Conservation (phyloP, 2,329 filamentous ascomycete genomes). For the Aspergillus clavatus region DNA sequence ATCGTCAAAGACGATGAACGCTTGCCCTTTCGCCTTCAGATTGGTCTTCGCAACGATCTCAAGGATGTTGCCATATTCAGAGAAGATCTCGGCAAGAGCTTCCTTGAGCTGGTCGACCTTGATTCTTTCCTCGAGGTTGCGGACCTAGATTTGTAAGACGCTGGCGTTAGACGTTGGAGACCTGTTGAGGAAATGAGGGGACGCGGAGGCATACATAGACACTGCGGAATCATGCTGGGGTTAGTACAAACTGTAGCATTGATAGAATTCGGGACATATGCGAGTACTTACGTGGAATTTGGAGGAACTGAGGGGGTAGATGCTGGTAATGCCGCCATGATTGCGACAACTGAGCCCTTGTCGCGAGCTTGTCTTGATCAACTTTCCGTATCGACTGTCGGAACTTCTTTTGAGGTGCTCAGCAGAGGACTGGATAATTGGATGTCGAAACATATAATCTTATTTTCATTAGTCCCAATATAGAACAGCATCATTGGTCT, state of each 20-base stretch:
- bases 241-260: conserved; percentile 7
- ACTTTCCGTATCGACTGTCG: background rate
- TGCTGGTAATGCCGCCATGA: conserved; percentile 35
- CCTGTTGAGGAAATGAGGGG: conserved; percentile 9
- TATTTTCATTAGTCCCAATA: rapidly evolving
- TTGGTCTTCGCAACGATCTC: conserved; percentile 87
- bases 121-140: conserved; percentile 88
- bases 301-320: conserved; percentile 28
- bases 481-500: conserved; percentile 39
- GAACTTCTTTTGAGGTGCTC: background rate
- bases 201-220: conserved; percentile 36
- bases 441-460: background rate
- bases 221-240: conserved; percentile 22
- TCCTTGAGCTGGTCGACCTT: conserved; percentile 73
- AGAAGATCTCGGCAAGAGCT: conserved; percentile 72
- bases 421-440: rapidly evolving
- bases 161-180: conserved; percentile 9
- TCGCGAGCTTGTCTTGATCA: conserved; percentile 8
- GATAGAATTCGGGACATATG: background rate
- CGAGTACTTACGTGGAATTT: conserved; percentile 37
- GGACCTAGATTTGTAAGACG: conserved; percentile 42
- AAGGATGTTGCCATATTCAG: conserved; percentile 78
- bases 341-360: conserved; percentile 25
- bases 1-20: conserved; percentile 85
- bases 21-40: conserved; percentile 88